Percentiles rank a stretch among this genome's conserved stretches.
Conservation (phyloP, 768 basidiomycete species). For the Coprinopsis strossmayeri region DNA sequence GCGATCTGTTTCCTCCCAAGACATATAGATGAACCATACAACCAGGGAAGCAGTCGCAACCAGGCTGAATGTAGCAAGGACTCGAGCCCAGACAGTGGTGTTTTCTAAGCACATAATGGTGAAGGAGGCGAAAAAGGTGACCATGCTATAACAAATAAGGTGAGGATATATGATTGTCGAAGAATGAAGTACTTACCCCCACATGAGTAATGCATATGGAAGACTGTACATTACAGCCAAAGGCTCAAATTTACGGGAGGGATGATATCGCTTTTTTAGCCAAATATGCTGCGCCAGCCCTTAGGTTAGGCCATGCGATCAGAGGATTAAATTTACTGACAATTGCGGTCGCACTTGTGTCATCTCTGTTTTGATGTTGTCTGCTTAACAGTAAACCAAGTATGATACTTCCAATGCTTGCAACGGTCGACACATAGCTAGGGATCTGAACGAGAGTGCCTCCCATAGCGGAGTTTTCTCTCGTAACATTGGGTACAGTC, state of each 20-base stretch:
- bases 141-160: conserved; percentile 18
- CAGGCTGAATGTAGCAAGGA: conserved; percentile 20
- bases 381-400: conserved; percentile 32
- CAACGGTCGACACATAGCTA: conserved; percentile 39
- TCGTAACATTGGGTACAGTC: conserved; percentile 35
- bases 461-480: conserved; percentile 1
- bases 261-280: background rate
- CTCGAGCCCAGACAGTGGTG: conserved; percentile 19
- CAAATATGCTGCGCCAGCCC: background rate
- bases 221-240: conserved; percentile 48
- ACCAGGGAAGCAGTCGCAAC: conserved; percentile 17
- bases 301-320: background rate
- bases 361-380: background rate
- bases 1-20: conserved; percentile 13
- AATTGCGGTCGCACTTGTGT: background rate
- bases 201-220: conserved; percentile 52
- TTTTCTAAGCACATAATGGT: conserved; percentile 21
- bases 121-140: conserved; percentile 27
- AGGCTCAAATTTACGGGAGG: conserved; percentile 33
- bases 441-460: conserved; percentile 30
- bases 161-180: background rate
- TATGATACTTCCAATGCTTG: conserved; percentile 38
- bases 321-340: background rate
- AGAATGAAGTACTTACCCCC: conserved; percentile 39
- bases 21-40: conserved; percentile 21